Evolutionary conservation across 2,329 filamentous ascomycete genomes (phyloP).

Genomic region (Dothiorella sarmentorum): DNA sequence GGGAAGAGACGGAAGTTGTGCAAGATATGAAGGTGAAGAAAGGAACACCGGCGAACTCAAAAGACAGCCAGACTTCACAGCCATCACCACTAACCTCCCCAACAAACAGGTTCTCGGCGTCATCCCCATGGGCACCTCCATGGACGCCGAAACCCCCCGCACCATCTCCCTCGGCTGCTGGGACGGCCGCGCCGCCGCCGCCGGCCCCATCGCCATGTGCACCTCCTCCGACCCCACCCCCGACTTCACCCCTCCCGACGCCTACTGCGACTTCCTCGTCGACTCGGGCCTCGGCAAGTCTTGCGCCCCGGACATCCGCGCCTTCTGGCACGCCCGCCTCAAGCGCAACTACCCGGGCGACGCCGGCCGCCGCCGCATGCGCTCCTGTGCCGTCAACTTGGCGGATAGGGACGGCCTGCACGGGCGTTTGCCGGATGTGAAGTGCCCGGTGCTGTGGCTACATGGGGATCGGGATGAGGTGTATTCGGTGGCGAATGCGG

Average conservation of each 20-base stretch:
- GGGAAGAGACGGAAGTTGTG: too few relatives aligned
- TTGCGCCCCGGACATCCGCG: conserved; percentile 34
- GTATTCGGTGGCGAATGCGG: conserved; percentile 41
- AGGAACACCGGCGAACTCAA: too few relatives aligned
- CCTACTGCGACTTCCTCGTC: conserved; percentile 46
- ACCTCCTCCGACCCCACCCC: conserved; percentile 38
- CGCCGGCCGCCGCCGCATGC: conserved; percentile 44
- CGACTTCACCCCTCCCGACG: conserved; percentile 41
- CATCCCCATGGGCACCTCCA: conserved; percentile 51
- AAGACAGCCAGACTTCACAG: too few relatives aligned
- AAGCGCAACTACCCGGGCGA: conserved; percentile 48
- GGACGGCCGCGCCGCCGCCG: conserved; percentile 35
- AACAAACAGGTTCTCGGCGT: conserved; percentile 47
- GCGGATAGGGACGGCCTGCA: conserved; percentile 49
- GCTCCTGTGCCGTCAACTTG: conserved; percentile 51
- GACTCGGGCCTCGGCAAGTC: conserved; percentile 47
- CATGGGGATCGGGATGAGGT: conserved; percentile 43
- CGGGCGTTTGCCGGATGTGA: conserved; percentile 44
- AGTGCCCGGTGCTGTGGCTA: conserved; percentile 52
- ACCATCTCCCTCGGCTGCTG: conserved; percentile 48
- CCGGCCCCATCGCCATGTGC: conserved; percentile 35
- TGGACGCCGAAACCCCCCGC: conserved; percentile 48
- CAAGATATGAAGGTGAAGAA: too few relatives aligned
- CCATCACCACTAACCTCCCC: neutral
- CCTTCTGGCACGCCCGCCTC: conserved; percentile 46